phyloP scores from a whole-genome alignment of 805 yeast genomes.

The Teunomyces aglyptinius region DNA sequence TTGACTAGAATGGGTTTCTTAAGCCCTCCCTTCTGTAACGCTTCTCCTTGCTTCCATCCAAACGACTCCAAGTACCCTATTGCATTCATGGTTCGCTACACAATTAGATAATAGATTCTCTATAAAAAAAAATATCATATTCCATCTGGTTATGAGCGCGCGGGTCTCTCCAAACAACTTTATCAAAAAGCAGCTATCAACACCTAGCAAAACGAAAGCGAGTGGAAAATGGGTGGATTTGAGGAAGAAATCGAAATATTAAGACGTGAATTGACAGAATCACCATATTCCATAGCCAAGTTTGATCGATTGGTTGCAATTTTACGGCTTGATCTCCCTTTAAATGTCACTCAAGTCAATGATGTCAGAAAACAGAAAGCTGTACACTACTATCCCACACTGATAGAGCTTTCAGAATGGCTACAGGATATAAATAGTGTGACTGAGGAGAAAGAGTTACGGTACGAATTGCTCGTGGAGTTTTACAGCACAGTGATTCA shows the following conservation, averaged over 20 bases:
- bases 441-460: slow-evolving; percentile 6
- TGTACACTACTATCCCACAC: slow-evolving; percentile 9
- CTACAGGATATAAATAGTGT: slow-evolving; percentile 17
- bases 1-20: slow-evolving; percentile 83
- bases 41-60: slow-evolving; percentile 95
- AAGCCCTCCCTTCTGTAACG: slow-evolving; percentile 74
- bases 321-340: background rate
- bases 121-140: background rate
- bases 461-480: slow-evolving; percentile 7
- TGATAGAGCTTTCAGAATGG: slow-evolving; percentile 15
- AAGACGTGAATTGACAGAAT: background rate
- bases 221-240: background rate
- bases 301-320: background rate
- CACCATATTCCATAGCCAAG: background rate
- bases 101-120: background rate
- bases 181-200: background rate
- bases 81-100: slow-evolving; percentile 59
- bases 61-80: slow-evolving; percentile 66
- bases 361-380: slow-evolving; percentile 2
- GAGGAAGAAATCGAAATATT: slow-evolving; percentile 1
- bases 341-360: background rate
- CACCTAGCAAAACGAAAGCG: no score
- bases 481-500: slow-evolving; percentile 15
- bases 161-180: background rate
- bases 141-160: slow-evolving; percentile 5